Evolutionary conservation across 116 monocot species (phyloP), one percentile per base, ranked within the genome.

Genomic region (Iris pallida): DNA sequence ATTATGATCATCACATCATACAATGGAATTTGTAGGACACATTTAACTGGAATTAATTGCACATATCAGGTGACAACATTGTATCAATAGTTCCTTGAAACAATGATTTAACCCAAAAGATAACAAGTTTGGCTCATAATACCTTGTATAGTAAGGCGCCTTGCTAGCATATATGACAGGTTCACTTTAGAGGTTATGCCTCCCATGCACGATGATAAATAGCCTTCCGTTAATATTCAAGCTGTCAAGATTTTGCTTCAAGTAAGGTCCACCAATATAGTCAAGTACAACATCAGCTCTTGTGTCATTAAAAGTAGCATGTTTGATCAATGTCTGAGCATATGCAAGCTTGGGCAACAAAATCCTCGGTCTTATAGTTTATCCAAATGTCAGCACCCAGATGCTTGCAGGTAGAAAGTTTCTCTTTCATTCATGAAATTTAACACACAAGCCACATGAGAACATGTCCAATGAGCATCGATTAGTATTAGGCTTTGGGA

Each of bases 301-400:
- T 90, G 77, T 16, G 7, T 20, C n/a, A 63, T n/a, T 42, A 16
- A 16, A 42, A n/a, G n/a, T n/a, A n/a, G 19, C 16, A 47, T 52
- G 11, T 8, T 1, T 49, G 64, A 4, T 66, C 43, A n/a, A 56
- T 20, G n/a, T 57, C 16, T 53, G 20, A 55, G 10, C 5, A 16
- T 1, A 43, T 12, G n/a, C 55, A 63, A 43, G 8, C 61, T 51
- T 16, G 42, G n/a, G 6, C 12, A 45, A 14, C 16, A 68, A 70
- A 95, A 95, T 95, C 95, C 84, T 95, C 95, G 4, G 84, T 80
- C 65, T 88, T 95, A 68, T 95, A 95, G 69, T 95, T 91, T 46
- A 91, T 91, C 79, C 91, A 95, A 16, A 91, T 84, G 79, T 95
- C 95, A 57, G 95, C 95, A 73, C 95, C 95, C 40, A 95, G 78